Conservation (phyloP, 139 green algal genomes). For the Chlorella sp. region DNA sequence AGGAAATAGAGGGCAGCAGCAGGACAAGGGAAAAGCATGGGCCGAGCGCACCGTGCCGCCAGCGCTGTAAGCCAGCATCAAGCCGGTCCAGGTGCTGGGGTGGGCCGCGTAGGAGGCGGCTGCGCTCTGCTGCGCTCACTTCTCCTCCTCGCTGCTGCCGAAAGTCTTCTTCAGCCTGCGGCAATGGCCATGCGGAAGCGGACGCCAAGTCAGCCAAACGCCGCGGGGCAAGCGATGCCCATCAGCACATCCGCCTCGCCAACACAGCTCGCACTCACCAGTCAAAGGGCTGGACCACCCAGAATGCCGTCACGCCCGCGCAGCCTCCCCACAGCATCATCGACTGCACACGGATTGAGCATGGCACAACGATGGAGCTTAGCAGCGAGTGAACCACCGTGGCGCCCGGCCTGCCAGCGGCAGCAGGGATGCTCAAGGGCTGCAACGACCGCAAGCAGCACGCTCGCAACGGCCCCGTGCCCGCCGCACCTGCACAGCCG, state of each 20-base stretch:
- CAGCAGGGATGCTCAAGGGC: too few relatives aligned
- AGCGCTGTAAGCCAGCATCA: neutral
- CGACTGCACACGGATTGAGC: neutral
- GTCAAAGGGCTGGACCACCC: constrained; percentile 46
- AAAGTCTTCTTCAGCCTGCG: constrained; percentile 34
- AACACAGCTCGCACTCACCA: neutral
- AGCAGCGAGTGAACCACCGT: too few relatives aligned
- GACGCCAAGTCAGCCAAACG: too few relatives aligned
- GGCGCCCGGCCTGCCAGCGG: too few relatives aligned
- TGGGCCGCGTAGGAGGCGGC: neutral
- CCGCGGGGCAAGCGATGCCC: too few relatives aligned
- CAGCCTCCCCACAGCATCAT: constrained; percentile 29
- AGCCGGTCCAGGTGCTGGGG: neutral
- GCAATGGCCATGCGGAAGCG: too few relatives aligned
- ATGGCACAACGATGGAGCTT: neutral
- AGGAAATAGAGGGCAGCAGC: neutral
- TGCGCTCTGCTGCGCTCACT: constrained; percentile 1
- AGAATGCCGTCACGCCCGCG: constrained; percentile 25
- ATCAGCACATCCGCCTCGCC: too few relatives aligned
- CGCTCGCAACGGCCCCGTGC: neutral
- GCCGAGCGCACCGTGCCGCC: neutral
- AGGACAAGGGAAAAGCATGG: neutral
- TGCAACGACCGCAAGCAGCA: neutral
- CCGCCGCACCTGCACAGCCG: neutral
- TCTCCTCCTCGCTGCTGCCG: neutral